Evolutionary conservation across 495 filamentous ascomycete genomes (phyloP).

Genomic region (Letharia columbiana): DNA sequence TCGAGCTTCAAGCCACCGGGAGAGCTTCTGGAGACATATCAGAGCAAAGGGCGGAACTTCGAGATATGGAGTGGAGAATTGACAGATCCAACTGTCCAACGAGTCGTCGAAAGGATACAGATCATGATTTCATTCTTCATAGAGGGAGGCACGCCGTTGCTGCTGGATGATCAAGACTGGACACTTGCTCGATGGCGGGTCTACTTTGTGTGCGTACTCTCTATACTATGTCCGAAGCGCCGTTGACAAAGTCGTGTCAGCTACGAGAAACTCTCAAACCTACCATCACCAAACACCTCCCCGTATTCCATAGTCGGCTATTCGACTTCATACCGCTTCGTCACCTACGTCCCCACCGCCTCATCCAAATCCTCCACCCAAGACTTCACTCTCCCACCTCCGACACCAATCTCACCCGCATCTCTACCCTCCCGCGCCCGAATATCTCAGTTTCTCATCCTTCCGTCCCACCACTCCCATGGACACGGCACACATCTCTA

Average conservation of each 20-base stretch:
- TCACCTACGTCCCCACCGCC: constrained; percentile 40
- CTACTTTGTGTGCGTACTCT: constrained; percentile 56
- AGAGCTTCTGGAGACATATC: constrained; percentile 45
- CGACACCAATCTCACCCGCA: constrained; percentile 35
- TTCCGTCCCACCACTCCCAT: constrained; percentile 75
- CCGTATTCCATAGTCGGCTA: constrained; percentile 76
- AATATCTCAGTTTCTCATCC: constrained; percentile 90
- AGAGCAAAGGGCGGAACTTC: constrained; percentile 41
- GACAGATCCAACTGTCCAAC: constrained; percentile 47
- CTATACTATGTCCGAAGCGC: constrained; percentile 20
- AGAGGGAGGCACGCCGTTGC: constrained; percentile 71
- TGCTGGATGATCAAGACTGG: constrained; percentile 65
- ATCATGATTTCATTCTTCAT: constrained; percentile 82
- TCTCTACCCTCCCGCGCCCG: constrained; percentile 60
- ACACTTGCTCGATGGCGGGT: constrained; percentile 75
- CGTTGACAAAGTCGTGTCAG: constrained; percentile 27
- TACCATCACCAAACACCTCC: constrained; percentile 39
- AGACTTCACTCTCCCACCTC: constrained; percentile 37
- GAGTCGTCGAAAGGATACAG: constrained; percentile 68
- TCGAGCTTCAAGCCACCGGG: constrained; percentile 56
- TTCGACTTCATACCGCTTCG: constrained; percentile 82
- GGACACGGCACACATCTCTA: constrained; percentile 79
- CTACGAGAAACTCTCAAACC: constrained; percentile 54
- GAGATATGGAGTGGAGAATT: constrained; percentile 56
- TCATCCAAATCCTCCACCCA: constrained; percentile 26